phyloP scores from a whole-genome alignment of 768 basidiomycete genomes.

The Amanita rimosa region DNA sequence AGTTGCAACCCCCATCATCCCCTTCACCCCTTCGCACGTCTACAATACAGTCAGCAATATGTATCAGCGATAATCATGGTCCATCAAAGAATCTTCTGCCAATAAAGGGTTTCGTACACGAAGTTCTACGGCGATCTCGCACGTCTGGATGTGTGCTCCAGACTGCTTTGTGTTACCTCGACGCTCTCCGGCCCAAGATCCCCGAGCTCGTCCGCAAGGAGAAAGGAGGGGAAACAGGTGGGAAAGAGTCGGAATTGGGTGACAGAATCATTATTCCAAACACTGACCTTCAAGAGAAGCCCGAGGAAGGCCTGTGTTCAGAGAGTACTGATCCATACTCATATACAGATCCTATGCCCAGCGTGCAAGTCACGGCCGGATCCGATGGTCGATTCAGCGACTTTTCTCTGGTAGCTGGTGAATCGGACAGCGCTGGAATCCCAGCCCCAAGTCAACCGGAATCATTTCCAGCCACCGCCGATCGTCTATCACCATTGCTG shows the following conservation, averaged over 20 bases:
- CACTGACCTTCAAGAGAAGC: conserved; percentile 30
- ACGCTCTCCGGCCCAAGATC: conserved; percentile 65
- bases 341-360: background rate
- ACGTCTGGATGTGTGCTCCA: conserved; percentile 79
- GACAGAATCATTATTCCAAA: conserved; percentile 31
- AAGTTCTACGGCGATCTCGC: conserved; percentile 78
- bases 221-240: conserved; percentile 28
- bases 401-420: background rate
- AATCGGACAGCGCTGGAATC: conserved; percentile 11
- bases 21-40: conserved; percentile 1
- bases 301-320: conserved; percentile 16
- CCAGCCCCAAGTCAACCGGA: conserved; percentile 8
- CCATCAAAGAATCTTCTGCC: conserved; percentile 28
- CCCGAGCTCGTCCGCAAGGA: conserved; percentile 50
- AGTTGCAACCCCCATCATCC: conserved; percentile 28
- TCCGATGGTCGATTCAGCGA: background rate
- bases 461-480: conserved; percentile 12
- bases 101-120: conserved; percentile 74
- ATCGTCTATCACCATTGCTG: conserved; percentile 68
- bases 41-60: conserved; percentile 7
- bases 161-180: conserved; percentile 80
- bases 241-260: conserved; percentile 28
- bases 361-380: background rate
- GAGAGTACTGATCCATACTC: conserved; percentile 8
- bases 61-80: conserved; percentile 7